phyloP scores from a whole-genome alignment of 768 basidiomycete genomes.

The Dentipellis sp. region DNA sequence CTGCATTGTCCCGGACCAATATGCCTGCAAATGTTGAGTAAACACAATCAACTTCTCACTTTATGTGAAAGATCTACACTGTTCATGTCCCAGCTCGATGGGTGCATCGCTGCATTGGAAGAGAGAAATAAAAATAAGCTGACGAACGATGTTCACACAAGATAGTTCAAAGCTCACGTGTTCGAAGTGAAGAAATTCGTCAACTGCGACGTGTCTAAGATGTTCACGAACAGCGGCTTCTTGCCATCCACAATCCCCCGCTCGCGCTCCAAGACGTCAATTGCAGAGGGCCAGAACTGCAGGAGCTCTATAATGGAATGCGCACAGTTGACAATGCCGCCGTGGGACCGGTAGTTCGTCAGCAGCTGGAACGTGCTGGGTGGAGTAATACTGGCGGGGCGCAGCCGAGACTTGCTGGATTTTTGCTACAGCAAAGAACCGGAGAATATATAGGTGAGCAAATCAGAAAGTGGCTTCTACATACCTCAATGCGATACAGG shows the following conservation, averaged over 20 bases:
- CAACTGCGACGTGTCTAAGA: constrained; percentile 24
- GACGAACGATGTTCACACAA: neutral
- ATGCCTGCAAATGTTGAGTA: constrained; percentile 35
- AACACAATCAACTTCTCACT: no score
- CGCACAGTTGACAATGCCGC: constrained; percentile 68
- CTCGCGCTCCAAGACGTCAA: constrained; percentile 51
- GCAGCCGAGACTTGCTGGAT: constrained; percentile 1
- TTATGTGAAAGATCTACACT: constrained; percentile 42
- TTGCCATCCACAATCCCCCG: constrained; percentile 42
- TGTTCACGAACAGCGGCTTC: constrained; percentile 49
- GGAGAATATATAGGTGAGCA: neutral
- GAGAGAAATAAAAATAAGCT: neutral
- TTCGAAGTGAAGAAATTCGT: neutral
- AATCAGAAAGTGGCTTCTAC: neutral
- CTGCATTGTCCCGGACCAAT: constrained; percentile 53
- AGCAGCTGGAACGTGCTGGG: constrained; percentile 40
- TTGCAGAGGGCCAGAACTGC: constrained; percentile 54
- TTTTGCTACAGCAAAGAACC: neutral
- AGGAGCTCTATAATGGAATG: constrained; percentile 57
- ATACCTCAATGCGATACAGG: constrained; percentile 51
- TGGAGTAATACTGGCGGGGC: no score
- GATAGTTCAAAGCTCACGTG: neutral
- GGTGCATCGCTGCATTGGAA: neutral
- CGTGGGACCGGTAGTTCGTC: constrained; percentile 63
- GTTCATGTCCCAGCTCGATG: constrained; percentile 36